Evolutionary conservation across 345 rosid species (phyloP).

Genomic region (Linum tenue): DNA sequence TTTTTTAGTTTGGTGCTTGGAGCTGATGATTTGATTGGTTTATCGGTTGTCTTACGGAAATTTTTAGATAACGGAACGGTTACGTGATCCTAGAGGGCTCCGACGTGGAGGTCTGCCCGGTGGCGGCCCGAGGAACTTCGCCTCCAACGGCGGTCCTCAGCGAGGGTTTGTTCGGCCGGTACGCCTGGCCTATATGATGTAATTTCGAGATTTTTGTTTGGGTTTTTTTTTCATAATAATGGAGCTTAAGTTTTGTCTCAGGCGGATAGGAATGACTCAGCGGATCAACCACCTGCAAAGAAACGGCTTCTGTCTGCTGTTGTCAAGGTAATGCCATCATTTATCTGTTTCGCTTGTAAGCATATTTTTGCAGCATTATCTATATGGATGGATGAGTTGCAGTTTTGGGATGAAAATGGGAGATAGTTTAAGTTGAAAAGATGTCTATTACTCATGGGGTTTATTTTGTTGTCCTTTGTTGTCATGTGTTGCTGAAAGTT

Average conservation of each 20-base stretch:
- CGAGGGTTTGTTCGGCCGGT: slow-evolving; percentile 65
- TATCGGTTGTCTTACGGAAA: neutral
- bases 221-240: neutral
- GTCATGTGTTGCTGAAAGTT: no score
- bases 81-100: slow-evolving; percentile 88
- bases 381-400: neutral
- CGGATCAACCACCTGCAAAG: slow-evolving; percentile 84
- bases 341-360: neutral
- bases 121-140: slow-evolving; percentile 47
- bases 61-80: slow-evolving; percentile 69
- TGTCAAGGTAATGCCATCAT: slow-evolving; percentile 53
- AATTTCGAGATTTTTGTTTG: neutral
- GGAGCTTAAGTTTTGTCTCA: slow-evolving; percentile 14
- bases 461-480: no score
- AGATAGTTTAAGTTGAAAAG: neutral
- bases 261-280: slow-evolving; percentile 64
- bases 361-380: neutral
- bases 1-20: no score
- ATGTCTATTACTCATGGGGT: no score
- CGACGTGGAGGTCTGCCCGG: slow-evolving; percentile 67
- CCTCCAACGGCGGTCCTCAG: slow-evolving; percentile 46
- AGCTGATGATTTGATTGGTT: neutral
- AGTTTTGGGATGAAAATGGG: neutral
- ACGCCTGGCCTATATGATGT: neutral
- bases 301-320: slow-evolving; percentile 81